These are phyloP conservation scores for Hyphopichia pseudoburtonii DNA, from an alignment of 1,139 yeast genomes.

Conservation along the genomic window DNA sequence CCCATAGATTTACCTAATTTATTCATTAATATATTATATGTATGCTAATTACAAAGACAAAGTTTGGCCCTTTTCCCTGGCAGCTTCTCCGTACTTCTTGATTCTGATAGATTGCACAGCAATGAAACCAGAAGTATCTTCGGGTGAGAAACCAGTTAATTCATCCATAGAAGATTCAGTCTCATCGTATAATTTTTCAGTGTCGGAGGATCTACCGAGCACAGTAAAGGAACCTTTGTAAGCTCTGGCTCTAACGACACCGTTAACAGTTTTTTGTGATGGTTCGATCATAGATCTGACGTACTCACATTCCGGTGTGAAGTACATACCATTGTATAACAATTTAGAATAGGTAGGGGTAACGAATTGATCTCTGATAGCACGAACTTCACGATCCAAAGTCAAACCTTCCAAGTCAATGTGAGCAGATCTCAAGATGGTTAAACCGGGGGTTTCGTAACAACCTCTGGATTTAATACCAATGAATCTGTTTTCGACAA, in stretches of 20 bases:
- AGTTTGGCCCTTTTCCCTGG: constrained; percentile 68
- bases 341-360: constrained; percentile 88
- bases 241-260: constrained; percentile 89
- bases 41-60: constrained; percentile 51
- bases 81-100: constrained; percentile 96
- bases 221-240: constrained; percentile 87
- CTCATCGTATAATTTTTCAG: constrained; percentile 96
- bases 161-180: constrained; percentile 99
- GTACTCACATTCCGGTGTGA: constrained; percentile 97
- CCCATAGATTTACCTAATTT: too few species aligned
- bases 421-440: constrained; percentile 90
- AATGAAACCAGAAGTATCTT: constrained; percentile 95
- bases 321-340: constrained; percentile 95
- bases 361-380: constrained; percentile 93
- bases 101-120: constrained; percentile 97
- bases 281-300: constrained; percentile 91
- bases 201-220: constrained; percentile 91
- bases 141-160: constrained; percentile 95
- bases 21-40: too few species aligned
- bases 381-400: constrained; percentile 96
- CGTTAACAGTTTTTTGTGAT: constrained; percentile 93
- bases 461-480: constrained; percentile 99
- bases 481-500: constrained; percentile 97
- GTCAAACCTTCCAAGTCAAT: constrained; percentile 96
- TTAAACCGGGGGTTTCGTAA: constrained; percentile 98